Evolutionary conservation across 306 rosid genomes (phyloP).

Genomic region (Lathyrus sativus): DNA sequence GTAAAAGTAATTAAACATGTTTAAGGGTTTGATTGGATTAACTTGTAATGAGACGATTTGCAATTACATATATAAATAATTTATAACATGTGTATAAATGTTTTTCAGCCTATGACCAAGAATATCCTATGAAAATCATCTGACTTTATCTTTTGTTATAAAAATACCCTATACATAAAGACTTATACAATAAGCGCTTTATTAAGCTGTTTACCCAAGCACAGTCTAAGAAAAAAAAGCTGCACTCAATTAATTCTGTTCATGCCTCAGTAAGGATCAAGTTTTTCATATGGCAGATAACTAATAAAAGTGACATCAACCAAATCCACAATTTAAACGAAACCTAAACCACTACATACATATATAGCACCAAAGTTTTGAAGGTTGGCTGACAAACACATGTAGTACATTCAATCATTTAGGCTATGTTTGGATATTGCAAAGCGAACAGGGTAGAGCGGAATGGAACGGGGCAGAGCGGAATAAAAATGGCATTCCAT

Average conservation of each 20-base stretch:
- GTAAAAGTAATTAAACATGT: neutral
- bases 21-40: neutral
- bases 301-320: neutral
- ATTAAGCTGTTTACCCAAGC: neutral
- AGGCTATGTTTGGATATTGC: too few species aligned
- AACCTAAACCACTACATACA: neutral
- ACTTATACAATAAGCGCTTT: neutral
- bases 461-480: too few species aligned
- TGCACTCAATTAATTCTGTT: neutral
- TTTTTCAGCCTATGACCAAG: neutral
- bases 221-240: neutral
- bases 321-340: slow-evolving; percentile 17
- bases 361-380: neutral
- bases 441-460: too few species aligned
- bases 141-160: neutral
- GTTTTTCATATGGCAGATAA: neutral
- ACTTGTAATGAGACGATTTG: too few species aligned
- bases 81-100: neutral
- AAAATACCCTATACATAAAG: too few species aligned
- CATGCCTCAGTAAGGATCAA: slow-evolving; percentile 9
- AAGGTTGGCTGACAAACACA: neutral
- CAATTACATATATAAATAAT: too few species aligned
- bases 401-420: neutral
- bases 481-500: too few species aligned
- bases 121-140: neutral